These are phyloP conservation scores for Saccharum spontaneum DNA, from an alignment of 176 grass and related monocot species.

Conservation along the genomic window DNA sequence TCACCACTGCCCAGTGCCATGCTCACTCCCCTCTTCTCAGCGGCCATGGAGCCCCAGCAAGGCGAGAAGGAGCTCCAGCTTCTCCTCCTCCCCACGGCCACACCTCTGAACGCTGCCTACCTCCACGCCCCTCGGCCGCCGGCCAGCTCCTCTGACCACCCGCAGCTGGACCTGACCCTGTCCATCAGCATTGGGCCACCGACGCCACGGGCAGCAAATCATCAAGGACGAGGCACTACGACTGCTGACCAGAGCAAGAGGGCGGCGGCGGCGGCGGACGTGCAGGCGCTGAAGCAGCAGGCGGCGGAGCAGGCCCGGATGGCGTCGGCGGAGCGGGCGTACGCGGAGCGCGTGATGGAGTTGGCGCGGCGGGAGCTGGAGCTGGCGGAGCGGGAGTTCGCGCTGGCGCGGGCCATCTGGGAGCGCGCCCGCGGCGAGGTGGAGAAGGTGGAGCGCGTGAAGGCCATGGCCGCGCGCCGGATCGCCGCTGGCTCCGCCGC, in stretches of 20 bases:
- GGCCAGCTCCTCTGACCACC: conserved; percentile 19
- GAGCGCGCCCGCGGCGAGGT: conserved; percentile 70
- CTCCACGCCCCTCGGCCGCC: not conserved
- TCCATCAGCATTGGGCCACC: conserved; percentile 55
- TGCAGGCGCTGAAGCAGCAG: conserved; percentile 57
- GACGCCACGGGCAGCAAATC: not conserved
- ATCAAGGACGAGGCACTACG: not conserved
- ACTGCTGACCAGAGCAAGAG: conserved; percentile 14
- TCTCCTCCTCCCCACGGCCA: conserved; percentile 44
- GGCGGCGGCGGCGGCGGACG: not conserved
- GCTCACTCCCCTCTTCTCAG: conserved; percentile 37
- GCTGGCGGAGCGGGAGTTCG: conserved; percentile 74
- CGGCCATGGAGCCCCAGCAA: conserved; percentile 57
- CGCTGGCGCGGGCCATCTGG: conserved; percentile 69
- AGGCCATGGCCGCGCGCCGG: conserved; percentile 51
- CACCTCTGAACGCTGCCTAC: not conserved
- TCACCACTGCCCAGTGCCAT: not conserved
- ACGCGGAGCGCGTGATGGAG: conserved; percentile 74
- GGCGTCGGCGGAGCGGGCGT: conserved; percentile 66
- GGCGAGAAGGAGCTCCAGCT: conserved; percentile 47
- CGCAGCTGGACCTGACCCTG: conserved; percentile 66
- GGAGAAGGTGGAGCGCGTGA: conserved; percentile 71
- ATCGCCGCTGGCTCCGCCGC: conserved; percentile 43
- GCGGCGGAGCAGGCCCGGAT: conserved; percentile 67
- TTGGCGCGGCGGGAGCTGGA: conserved; percentile 74